These are phyloP conservation scores for Furcasterigmium furcatum DNA, from an alignment of 2,329 filamentous ascomycete species.

Conservation along the genomic window DNA sequence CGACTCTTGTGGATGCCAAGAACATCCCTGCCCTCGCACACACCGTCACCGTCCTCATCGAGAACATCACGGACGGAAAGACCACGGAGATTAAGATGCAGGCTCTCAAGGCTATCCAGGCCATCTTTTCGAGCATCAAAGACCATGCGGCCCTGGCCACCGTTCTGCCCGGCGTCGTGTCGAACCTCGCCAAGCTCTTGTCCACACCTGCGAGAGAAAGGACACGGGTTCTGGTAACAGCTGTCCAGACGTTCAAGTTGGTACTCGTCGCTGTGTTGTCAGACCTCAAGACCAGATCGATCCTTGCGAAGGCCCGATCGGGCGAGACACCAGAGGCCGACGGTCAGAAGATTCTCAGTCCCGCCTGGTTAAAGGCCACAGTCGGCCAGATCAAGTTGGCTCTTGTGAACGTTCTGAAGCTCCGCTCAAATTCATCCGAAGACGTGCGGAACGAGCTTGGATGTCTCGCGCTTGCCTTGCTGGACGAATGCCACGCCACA, in stretches of 20 bases:
- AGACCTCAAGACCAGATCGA: constrained; percentile 51
- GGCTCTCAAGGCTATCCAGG: constrained; percentile 62
- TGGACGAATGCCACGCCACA: constrained; percentile 76
- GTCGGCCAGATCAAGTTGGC: constrained; percentile 79
- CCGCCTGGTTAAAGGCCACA: constrained; percentile 76
- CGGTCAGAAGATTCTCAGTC: constrained; percentile 37
- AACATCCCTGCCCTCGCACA: constrained; percentile 79
- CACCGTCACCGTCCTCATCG: constrained; percentile 74
- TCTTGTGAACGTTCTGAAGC: constrained; percentile 70
- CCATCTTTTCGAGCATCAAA: constrained; percentile 60
- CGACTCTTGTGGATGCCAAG: constrained; percentile 49
- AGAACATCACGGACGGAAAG: constrained; percentile 62
- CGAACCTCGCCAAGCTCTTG: constrained; percentile 72
- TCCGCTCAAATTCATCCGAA: constrained; percentile 66
- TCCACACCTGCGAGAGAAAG: constrained; percentile 62
- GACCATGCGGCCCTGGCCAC: constrained; percentile 75
- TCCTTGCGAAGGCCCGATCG: constrained; percentile 30
- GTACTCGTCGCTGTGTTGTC: constrained; percentile 54
- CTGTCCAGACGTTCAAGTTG: constrained; percentile 54
- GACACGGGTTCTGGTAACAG: constrained; percentile 56
- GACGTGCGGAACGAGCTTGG: constrained; percentile 69
- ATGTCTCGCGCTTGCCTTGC: constrained; percentile 67
- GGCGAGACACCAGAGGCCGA: constrained; percentile 14
- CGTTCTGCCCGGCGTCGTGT: constrained; percentile 86
- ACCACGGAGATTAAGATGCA: constrained; percentile 69